Conservation (phyloP, 352 stramenopile species). For the Pythium diclinum region DNA sequence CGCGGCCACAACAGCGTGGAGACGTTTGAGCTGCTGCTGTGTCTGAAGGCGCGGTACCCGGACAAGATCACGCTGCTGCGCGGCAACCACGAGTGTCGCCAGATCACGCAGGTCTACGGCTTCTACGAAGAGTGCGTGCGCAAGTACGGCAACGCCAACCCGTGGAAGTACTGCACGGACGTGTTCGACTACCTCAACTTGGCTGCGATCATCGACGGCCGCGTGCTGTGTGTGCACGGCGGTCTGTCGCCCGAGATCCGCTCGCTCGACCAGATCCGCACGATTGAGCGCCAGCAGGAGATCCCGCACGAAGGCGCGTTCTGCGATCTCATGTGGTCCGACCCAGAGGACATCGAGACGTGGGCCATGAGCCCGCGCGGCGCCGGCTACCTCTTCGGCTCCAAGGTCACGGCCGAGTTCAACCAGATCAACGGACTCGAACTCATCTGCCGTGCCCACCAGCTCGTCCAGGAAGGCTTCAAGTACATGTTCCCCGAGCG, state of each 20-base stretch:
- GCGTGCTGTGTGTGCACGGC: slow-evolving; percentile 93
- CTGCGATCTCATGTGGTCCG: slow-evolving; percentile 98
- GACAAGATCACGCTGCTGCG: slow-evolving; percentile 87
- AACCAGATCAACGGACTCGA: slow-evolving; percentile 91
- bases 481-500: slow-evolving; percentile 90
- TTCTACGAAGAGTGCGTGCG: slow-evolving; percentile 97
- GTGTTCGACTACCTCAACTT: slow-evolving; percentile 97
- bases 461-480: slow-evolving; percentile 90
- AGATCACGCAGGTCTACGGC: slow-evolving; percentile 97
- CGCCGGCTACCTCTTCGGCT: slow-evolving; percentile 86
- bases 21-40: slow-evolving; percentile 87
- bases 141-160: slow-evolving; percentile 96
- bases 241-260: slow-evolving; percentile 93
- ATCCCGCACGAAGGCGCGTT: slow-evolving; percentile 95
- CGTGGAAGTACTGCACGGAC: slow-evolving; percentile 95
- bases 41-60: slow-evolving; percentile 84
- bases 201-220: slow-evolving; percentile 92
- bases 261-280: slow-evolving; percentile 94
- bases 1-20: slow-evolving; percentile 89
- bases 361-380: slow-evolving; percentile 89
- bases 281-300: slow-evolving; percentile 96
- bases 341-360: slow-evolving; percentile 94
- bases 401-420: slow-evolving; percentile 86
- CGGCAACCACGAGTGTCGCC: slow-evolving; percentile 90
- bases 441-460: slow-evolving; percentile 86